Evolutionary conservation across 179 eudicot genomes (phyloP).

Genomic region (Beta lomatogona): DNA sequence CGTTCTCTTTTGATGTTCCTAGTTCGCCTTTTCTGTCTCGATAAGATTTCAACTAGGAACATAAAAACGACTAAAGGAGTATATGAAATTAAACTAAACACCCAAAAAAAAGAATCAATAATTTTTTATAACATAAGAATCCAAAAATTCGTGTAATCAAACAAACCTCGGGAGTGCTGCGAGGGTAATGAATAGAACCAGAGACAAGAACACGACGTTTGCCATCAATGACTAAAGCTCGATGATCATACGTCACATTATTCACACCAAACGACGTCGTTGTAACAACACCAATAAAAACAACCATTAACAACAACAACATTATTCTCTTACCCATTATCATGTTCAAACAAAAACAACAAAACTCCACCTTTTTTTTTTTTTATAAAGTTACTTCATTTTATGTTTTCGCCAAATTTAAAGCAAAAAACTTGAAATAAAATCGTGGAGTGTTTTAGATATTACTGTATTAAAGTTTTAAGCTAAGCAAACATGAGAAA

Average conservation of each 20-base stretch:
- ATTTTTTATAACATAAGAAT: no score
- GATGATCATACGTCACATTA: conserved; percentile 83
- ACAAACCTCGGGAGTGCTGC: conserved; percentile 88
- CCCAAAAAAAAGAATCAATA: not conserved
- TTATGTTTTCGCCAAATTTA: no score
- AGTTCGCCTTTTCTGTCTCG: no score
- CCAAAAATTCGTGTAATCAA: not conserved
- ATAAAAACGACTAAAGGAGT: not conserved
- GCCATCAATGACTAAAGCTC: conserved; percentile 86
- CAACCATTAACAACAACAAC: conserved; percentile 3
- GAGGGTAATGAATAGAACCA: conserved; percentile 96
- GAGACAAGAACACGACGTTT: conserved; percentile 74
- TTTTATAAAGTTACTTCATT: not conserved
- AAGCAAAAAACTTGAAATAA: not conserved
- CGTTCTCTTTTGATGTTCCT: no score
- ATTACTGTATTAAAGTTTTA: not conserved
- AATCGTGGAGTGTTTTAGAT: not conserved
- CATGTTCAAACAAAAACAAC: not conserved
- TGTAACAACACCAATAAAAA: conserved; percentile 8
- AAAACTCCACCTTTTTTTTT: no score
- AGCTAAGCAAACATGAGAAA: conserved; percentile 5
- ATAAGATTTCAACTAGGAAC: no score
- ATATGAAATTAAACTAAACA: not conserved
- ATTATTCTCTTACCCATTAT: conserved; percentile 2
- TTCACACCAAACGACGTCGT: conserved; percentile 49